Percentiles rank a stretch among this genome's conserved stretches.
phyloP scores from a whole-genome alignment of 768 basidiomycete species.

The Arthromyces matolae region DNA sequence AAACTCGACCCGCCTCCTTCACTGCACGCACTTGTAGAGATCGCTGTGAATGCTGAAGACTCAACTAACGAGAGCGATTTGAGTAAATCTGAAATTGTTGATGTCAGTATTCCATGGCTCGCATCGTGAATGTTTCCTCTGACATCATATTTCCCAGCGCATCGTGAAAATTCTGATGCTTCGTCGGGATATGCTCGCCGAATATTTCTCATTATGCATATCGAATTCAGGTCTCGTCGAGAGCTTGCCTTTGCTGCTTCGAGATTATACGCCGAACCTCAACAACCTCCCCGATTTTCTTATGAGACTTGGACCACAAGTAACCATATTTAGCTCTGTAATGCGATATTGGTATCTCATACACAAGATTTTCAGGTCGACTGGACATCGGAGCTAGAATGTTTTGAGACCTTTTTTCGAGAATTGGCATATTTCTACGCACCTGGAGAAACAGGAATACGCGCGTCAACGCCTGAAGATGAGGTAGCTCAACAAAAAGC shows the following conservation, averaged over 20 bases:
- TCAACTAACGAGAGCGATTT: constrained; percentile 53
- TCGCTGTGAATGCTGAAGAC: constrained; percentile 74
- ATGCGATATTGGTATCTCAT: background rate
- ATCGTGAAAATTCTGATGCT: constrained; percentile 59
- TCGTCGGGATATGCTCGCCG: constrained; percentile 79
- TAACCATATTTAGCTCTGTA: constrained; percentile 27
- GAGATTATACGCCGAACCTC: constrained; percentile 87
- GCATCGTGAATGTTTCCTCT: background rate
- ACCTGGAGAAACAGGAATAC: constrained; percentile 46
- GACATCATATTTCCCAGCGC: constrained; percentile 36
- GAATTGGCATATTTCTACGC: constrained; percentile 93
- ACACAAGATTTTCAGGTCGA: constrained; percentile 68
- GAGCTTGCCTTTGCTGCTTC: constrained; percentile 76
- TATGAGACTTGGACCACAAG: constrained; percentile 91
- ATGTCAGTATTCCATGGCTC: constrained; percentile 47
- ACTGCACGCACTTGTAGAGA: constrained; percentile 62
- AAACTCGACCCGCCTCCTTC: constrained; percentile 82
- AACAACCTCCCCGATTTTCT: constrained; percentile 87
- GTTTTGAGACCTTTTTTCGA: constrained; percentile 80
- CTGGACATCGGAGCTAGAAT: constrained; percentile 82
- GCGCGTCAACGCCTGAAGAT: constrained; percentile 23
- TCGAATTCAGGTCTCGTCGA: constrained; percentile 63
- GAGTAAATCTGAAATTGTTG: constrained; percentile 59
- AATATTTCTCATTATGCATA: constrained; percentile 85
- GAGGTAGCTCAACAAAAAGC: constrained; percentile 49